A percentile compares a stretch with the other conserved stretches of the same genome.
These are phyloP conservation scores for Eucalyptus curtisii DNA, from an alignment of 345 rosid species.

Conservation along the genomic window DNA sequence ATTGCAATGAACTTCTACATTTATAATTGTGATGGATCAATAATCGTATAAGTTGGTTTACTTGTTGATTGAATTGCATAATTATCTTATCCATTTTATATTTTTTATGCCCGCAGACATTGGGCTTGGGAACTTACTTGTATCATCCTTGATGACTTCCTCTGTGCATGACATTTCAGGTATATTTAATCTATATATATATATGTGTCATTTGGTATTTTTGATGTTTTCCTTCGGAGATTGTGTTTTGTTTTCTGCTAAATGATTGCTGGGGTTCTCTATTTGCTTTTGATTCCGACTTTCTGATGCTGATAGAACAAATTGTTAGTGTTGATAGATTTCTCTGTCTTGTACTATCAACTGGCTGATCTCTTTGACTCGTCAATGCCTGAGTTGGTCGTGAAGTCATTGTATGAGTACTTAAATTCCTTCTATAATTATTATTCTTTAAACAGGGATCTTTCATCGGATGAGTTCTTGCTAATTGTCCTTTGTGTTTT, in stretches of 20 bases:
- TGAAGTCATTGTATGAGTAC: neutral
- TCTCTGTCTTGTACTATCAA: neutral
- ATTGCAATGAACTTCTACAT: neutral
- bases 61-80: neutral
- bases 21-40: neutral
- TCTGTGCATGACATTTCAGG: conserved; percentile 42
- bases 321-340: neutral
- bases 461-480: neutral
- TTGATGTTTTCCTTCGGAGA: neutral
- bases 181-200: conserved; percentile 4
- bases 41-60: neutral
- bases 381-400: neutral
- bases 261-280: neutral
- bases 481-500: neutral
- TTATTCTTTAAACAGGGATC: neutral
- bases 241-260: neutral
- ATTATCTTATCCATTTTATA: neutral
- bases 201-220: neutral
- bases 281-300: neutral
- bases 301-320: neutral
- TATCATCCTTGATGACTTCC: conserved; percentile 34
- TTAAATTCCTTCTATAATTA: neutral
- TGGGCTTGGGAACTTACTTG: neutral
- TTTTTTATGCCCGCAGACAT: neutral
- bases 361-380: neutral